Evolutionary conservation across 257 asterid genomes (phyloP), one percentile per base, ranked within the genome.

Genomic region (Petunia secreta): DNA sequence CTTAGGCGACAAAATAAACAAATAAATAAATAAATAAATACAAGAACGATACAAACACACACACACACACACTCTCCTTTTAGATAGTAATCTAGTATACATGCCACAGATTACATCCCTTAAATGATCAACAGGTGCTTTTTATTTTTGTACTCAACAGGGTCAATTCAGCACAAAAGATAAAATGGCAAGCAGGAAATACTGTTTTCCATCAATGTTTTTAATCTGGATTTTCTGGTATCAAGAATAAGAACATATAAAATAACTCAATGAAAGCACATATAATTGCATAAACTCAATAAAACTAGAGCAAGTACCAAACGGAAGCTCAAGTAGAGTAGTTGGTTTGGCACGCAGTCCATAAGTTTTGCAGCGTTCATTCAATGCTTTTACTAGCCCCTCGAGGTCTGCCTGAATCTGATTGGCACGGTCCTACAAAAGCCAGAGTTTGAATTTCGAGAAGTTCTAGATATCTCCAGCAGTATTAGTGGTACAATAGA

Each of bases 331-430:
- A 75, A 94, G 88, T 73, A 95, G 88, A 74, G 97, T 86, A 66
- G 92, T 95, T 84, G 99, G 98, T 85, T 96, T 96, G 83, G 91
- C 91, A 54, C 97, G 98, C 50, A 96, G 78, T 77, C 98, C 98
- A 89, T 96, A 94, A 85, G 96, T 89, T 86, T 96, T 94, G 93
- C 97, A 92, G 54, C 94, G 93, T 79, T 94, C 98, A 84, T 90
- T 96, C 90, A 94, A 86, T 39, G 93, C 75, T 85, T 91, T 96
- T 50, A 96, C 93, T 46, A 91, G 97, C 74, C 88, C 95, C 90
- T 96, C 99, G 66, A 96, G 93, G 75, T 91, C 97, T 78, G 86
- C 81, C 85, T 89, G 97, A 86, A 94, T 88, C 60, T 82, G 91
- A 84, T 83, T 87, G 71, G 91, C 93, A 79, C 89, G 94, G 75